Percentiles rank a stretch among this genome's conserved stretches.
These are phyloP conservation scores for Ogataea hybrid DNA, from an alignment of 1,139 yeast species.

Conservation along the genomic window DNA sequence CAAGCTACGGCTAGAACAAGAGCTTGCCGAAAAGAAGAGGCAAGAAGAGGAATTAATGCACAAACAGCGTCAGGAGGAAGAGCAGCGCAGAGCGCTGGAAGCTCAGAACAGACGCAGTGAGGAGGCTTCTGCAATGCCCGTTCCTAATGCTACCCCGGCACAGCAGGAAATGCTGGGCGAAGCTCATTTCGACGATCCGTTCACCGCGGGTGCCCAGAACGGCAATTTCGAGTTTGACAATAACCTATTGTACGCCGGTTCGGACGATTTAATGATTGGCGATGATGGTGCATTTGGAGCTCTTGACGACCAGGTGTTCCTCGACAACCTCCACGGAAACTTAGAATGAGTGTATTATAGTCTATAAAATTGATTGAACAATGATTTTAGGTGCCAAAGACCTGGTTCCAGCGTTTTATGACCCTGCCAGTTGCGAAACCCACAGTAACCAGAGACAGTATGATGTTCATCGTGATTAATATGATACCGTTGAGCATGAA, in stretches of 20 bases:
- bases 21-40: slow-evolving; percentile 12
- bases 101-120: slow-evolving; percentile 14
- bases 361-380: slow-evolving; percentile 8
- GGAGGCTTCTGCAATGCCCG: slow-evolving; percentile 7
- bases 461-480: slow-evolving; percentile 60
- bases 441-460: slow-evolving; percentile 56
- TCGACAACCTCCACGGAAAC: slow-evolving; percentile 50
- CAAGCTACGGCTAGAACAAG: slow-evolving; percentile 14
- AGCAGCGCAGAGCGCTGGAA: slow-evolving; percentile 13
- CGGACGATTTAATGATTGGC: slow-evolving; percentile 44
- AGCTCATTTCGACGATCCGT: slow-evolving; percentile 19
- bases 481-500: slow-evolving; percentile 84
- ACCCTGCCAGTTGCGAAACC: slow-evolving; percentile 69
- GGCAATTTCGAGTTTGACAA: slow-evolving; percentile 28
- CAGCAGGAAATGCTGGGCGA: slow-evolving; percentile 10
- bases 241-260: slow-evolving; percentile 27
- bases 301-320: slow-evolving; percentile 52
- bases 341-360: slow-evolving; percentile 35
- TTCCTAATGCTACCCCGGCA: neutral
- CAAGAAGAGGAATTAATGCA: slow-evolving; percentile 14
- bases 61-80: slow-evolving; percentile 14
- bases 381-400: slow-evolving; percentile 49
- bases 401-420: slow-evolving; percentile 63
- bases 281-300: slow-evolving; percentile 43
- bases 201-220: slow-evolving; percentile 18